Conservation (phyloP, 2,329 filamentous ascomycete species). For the Thielaviopsis punctulata region DNA sequence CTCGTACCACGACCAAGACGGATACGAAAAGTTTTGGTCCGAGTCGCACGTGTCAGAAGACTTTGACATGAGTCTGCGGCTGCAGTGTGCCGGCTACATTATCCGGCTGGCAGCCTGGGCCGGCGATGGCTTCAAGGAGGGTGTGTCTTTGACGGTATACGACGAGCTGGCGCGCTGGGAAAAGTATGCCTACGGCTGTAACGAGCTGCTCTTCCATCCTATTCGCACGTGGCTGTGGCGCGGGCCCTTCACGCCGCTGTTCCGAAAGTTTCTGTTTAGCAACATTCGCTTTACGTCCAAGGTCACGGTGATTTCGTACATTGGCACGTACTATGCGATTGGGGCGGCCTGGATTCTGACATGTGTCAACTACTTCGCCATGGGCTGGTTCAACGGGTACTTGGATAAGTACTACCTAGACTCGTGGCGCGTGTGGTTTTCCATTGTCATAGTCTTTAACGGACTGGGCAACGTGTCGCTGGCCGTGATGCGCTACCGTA, state of each 20-base stretch:
- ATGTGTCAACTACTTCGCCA: constrained; percentile 55
- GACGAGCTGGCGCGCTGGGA: constrained; percentile 76
- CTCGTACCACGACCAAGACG: constrained; percentile 50
- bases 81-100: constrained; percentile 55
- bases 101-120: constrained; percentile 58
- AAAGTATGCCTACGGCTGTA: constrained; percentile 74
- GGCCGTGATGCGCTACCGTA: constrained; percentile 55
- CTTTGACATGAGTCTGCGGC: constrained; percentile 65
- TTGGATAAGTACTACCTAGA: constrained; percentile 69
- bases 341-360: constrained; percentile 61
- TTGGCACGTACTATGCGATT: constrained; percentile 67
- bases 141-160: constrained; percentile 69
- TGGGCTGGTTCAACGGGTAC: constrained; percentile 58
- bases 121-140: constrained; percentile 64
- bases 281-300: constrained; percentile 61
- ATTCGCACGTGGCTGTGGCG: constrained; percentile 53
- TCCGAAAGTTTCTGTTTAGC: constrained; percentile 55
- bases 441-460: constrained; percentile 63
- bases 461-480: constrained; percentile 56
- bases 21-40: constrained; percentile 67
- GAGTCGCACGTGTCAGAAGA: constrained; percentile 67
- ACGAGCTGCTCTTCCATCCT: constrained; percentile 67
- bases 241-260: constrained; percentile 65
- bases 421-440: constrained; percentile 66
- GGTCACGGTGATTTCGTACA: constrained; percentile 59